phyloP scores from a whole-genome alignment of 1,139 yeast genomes.

The Pneumocystis murina region DNA sequence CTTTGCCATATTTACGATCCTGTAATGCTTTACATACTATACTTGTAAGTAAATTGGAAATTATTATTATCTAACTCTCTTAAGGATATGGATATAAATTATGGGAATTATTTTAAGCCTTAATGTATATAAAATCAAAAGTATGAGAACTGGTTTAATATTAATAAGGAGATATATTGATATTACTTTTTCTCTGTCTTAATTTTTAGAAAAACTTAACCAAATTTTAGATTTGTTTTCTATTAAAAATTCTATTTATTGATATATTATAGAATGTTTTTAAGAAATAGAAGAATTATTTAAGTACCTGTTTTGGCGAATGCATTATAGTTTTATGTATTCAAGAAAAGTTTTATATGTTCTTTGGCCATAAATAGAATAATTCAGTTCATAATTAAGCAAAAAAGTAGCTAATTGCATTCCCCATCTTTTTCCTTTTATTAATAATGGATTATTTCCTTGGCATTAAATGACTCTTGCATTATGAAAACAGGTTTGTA shows the following conservation, averaged over 20 bases:
- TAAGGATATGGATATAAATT: conserved; percentile 31
- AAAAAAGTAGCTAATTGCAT: no score
- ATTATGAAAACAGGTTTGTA: no score
- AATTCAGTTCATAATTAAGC: no score
- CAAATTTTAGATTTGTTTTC: background rate
- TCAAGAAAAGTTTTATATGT: no score
- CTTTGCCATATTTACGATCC: conserved; percentile 26
- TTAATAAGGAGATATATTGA: background rate
- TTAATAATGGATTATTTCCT: no score
- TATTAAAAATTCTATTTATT: background rate
- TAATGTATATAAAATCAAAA: conserved; percentile 5
- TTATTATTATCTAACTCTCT: background rate
- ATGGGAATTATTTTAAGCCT: conserved; percentile 21
- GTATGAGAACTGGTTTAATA: background rate
- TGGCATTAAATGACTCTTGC: no score
- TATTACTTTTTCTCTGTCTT: background rate
- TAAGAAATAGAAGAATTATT: background rate
- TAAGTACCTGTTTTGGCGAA: background rate
- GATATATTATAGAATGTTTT: background rate
- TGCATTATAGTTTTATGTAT: background rate
- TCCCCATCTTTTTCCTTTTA: no score
- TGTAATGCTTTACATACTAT: conserved; percentile 31
- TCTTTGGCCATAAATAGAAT: no score
- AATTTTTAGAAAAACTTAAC: conserved; percentile 2
- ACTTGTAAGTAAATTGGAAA: conserved; percentile 14